Evolutionary conservation across 2,329 filamentous ascomycete species (phyloP).

Genomic region (Pezizomycotina sp.): DNA sequence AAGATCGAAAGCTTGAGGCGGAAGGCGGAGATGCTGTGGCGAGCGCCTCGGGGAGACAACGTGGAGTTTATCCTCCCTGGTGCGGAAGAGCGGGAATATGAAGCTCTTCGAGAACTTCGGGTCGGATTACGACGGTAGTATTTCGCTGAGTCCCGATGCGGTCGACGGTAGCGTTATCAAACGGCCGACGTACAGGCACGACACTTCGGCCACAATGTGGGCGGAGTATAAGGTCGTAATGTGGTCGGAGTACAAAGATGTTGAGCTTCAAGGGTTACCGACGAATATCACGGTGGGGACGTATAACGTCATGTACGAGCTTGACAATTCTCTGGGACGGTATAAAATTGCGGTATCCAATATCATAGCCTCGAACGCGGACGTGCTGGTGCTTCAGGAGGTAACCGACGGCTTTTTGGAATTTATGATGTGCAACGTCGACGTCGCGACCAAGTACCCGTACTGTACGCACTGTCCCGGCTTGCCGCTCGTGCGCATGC

Average conservation of each 20-base stretch:
- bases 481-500: constrained; percentile 42
- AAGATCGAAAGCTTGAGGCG: constrained; percentile 3
- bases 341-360: constrained; percentile 32
- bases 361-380: constrained; percentile 29
- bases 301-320: constrained; percentile 8
- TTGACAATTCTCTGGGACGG: constrained; percentile 32
- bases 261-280: constrained; percentile 24
- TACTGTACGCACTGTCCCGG: constrained; percentile 43
- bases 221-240: constrained; percentile 17
- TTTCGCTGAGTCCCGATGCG: constrained; percentile 9
- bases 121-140: constrained; percentile 5
- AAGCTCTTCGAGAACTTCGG: constrained; percentile 27
- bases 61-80: constrained; percentile 15
- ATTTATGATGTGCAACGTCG: constrained; percentile 35
- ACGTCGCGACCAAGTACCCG: constrained; percentile 36
- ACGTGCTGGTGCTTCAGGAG: constrained; percentile 39
- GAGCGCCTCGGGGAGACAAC: constrained; percentile 18
- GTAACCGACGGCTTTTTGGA: constrained; percentile 48
- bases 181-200: constrained; percentile 4
- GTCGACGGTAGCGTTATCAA: constrained; percentile 7
- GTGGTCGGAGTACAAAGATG: constrained; percentile 25
- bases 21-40: constrained; percentile 15
- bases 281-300: neutral
- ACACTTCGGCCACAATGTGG: neutral
- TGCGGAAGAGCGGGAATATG: constrained; percentile 35